A percentile compares a stretch with the other conserved stretches of the same genome.
Conservation (phyloP, 2,329 filamentous ascomycete genomes). For the Colletotrichum somersetense region DNA sequence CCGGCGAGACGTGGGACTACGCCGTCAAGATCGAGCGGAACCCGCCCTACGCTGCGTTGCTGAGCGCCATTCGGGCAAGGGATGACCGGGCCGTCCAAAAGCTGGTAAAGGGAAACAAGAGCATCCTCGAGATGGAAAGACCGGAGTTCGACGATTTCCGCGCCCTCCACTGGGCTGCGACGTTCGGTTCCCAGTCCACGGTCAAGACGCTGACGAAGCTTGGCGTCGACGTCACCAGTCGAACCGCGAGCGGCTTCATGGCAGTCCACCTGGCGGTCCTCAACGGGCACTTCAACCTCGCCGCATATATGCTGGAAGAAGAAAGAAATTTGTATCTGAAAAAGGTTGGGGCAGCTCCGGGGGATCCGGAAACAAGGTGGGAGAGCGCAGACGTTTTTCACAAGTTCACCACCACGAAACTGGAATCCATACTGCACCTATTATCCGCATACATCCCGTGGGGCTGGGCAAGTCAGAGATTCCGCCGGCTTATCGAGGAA, state of each 20-base stretch:
- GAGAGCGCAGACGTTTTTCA: slow-evolving; percentile 1
- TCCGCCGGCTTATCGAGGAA: neutral
- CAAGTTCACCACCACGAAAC: neutral
- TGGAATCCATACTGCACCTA: slow-evolving; percentile 17
- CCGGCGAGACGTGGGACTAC: neutral
- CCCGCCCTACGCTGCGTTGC: slow-evolving; percentile 15
- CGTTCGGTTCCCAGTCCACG: neutral
- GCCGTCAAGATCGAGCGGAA: neutral
- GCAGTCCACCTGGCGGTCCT: slow-evolving; percentile 24
- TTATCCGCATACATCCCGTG: neutral
- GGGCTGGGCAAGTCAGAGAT: neutral
- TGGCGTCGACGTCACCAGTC: slow-evolving; percentile 1
- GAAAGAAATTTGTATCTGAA: neutral
- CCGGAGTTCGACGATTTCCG: slow-evolving; percentile 20
- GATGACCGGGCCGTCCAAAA: neutral
- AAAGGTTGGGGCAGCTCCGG: fast-evolving
- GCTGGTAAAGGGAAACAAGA: neutral
- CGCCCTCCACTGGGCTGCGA: slow-evolving; percentile 27
- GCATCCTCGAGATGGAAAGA: neutral
- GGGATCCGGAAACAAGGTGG: neutral
- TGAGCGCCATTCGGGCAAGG: slow-evolving; percentile 1
- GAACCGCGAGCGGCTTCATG: slow-evolving; percentile 13
- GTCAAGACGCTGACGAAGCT: slow-evolving; percentile 17
- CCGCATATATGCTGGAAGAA: slow-evolving; percentile 12
- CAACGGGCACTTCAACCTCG: neutral